Evolutionary conservation across 306 rosid species (phyloP), one percentile per base, ranked within the genome.

Genomic region (Trifolium subterraneum): DNA sequence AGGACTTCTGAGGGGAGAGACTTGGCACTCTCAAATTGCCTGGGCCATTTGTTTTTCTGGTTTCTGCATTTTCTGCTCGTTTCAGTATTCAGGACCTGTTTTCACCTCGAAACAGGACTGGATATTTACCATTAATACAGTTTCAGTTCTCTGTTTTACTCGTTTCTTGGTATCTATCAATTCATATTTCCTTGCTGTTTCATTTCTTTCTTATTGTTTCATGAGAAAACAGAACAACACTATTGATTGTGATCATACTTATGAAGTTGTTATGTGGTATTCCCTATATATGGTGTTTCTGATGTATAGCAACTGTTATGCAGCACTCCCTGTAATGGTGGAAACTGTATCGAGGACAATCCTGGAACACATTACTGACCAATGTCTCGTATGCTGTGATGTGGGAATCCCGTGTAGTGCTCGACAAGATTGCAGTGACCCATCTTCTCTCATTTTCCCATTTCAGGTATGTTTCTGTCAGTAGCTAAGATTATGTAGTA

Each of bases 311-410:
- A 71, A 83, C 48, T 78, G 48, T 81, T 79, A 62, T 86, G 76
- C 97, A 95, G 98, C 89, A 25, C 87, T 95, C n/a, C 99, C 99
- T 58, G 92, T 83, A 62, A 85, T 92, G 88, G 86, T 88, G 80
- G 99, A 95, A 76, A 95, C 88, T 38, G 64, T 90, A 60, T 86
- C 87, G 3, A 82, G 86, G 78, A 92, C 88, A 88, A 92, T 95
- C 77, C 76, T 82, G 83, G 93, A 80, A 81, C 99, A 95, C 77
- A 90, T 95, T 44, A 86, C 90, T 58, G 99, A 95, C 80, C 97
- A 87, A 81, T 95, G 99, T 82, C 99, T 95, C 44, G 68, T 92
- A 78, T 95, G 99, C 83, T 92, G 99, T 86, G 99, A 95, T 78
- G 96, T 86, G 74, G 99, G 99, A 82, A 71, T 86, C 75, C 92